Conservation (phyloP, 139 green algal species). For the Coelastrella sp. region DNA sequence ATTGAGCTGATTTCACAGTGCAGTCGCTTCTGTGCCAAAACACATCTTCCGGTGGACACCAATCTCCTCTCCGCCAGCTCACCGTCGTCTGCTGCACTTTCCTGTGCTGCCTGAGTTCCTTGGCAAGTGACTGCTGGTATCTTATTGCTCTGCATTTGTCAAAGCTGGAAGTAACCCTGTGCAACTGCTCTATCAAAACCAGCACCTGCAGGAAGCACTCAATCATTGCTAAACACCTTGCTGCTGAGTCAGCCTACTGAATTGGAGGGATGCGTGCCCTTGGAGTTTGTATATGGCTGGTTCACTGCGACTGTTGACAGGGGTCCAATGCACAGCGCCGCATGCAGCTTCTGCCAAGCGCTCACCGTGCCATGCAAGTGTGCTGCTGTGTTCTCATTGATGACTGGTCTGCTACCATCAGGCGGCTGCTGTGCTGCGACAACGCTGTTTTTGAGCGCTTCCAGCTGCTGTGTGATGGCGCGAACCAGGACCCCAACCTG, state of each 20-base stretch:
- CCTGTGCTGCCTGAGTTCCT: constrained; percentile 36
- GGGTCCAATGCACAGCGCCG: neutral
- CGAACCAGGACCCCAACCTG: constrained; percentile 62
- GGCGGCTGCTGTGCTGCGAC: constrained; percentile 34
- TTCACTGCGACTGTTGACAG: too few species aligned
- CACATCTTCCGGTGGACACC: neutral
- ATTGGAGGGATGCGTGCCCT: too few species aligned
- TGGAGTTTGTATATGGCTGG: neutral
- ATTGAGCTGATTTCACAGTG: neutral
- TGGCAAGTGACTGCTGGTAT: constrained; percentile 69
- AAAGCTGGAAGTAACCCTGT: constrained; percentile 63
- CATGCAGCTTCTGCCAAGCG: neutral
- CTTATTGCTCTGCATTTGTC: constrained; percentile 70
- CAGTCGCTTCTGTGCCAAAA: neutral
- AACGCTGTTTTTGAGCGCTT: constrained; percentile 56
- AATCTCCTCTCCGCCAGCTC: neutral
- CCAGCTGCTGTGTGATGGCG: constrained; percentile 62
- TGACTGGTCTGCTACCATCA: neutral
- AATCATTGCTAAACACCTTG: neutral
- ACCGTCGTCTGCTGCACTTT: constrained; percentile 8
- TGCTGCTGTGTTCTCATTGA: constrained; percentile 68
- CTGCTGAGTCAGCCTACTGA: neutral
- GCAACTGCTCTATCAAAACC: constrained; percentile 79
- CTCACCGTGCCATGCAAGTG: constrained; percentile 84
- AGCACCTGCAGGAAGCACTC: constrained; percentile 70